Evolutionary conservation across 1,139 yeast genomes (phyloP).

Genomic region (Blastobotrys aristatus): DNA sequence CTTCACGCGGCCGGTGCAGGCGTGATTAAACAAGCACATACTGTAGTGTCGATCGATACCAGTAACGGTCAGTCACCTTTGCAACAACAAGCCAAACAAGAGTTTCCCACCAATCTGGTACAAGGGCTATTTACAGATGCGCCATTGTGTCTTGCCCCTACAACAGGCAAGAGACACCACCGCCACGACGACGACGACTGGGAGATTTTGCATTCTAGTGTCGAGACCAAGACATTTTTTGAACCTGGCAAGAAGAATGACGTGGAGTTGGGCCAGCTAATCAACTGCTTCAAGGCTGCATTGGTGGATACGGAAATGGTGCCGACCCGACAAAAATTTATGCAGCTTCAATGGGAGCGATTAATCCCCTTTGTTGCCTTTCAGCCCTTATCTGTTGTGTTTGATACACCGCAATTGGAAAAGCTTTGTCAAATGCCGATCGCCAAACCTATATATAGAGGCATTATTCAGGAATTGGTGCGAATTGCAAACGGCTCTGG

Average conservation of each 20-base stretch:
- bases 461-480: constrained; percentile 67
- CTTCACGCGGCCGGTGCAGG: no score
- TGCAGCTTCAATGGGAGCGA: constrained; percentile 77
- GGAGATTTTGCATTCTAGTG: no score
- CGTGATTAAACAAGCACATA: constrained; percentile 17
- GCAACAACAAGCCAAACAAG: constrained; percentile 27
- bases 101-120: constrained; percentile 27
- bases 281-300: no score
- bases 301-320: no score
- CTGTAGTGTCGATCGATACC: constrained; percentile 31
- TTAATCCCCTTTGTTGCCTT: constrained; percentile 75
- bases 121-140: constrained; percentile 24
- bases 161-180: no score
- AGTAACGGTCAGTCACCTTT: constrained; percentile 26
- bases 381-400: constrained; percentile 66
- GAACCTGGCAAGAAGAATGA: no score
- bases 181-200: no score
- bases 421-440: constrained; percentile 52
- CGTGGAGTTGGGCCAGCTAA: no score
- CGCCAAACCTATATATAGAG: constrained; percentile 79
- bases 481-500: constrained; percentile 50
- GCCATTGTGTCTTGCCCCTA: constrained; percentile 17
- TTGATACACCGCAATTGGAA: constrained; percentile 63
- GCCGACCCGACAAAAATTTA: constrained; percentile 47
- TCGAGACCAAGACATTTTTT: no score